These are phyloP conservation scores for Lotus japonicus DNA, from an alignment of 306 rosid genomes.

Conservation along the genomic window DNA sequence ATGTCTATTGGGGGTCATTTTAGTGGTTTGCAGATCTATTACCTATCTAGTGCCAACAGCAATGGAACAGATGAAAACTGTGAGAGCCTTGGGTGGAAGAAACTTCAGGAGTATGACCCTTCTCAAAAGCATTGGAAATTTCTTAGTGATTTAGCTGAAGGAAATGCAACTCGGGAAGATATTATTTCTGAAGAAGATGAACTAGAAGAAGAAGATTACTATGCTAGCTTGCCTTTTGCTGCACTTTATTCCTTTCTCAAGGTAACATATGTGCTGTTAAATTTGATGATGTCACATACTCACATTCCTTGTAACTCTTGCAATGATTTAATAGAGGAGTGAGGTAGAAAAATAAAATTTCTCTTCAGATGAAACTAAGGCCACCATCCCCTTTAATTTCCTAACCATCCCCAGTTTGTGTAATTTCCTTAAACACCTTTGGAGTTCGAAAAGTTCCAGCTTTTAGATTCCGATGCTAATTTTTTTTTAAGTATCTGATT, in stretches of 20 bases:
- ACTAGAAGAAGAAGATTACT: slow-evolving; percentile 72
- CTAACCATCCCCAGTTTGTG: too few relatives aligned
- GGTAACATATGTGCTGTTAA: slow-evolving; percentile 37
- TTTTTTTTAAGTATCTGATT: too few relatives aligned
- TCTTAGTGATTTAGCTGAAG: slow-evolving; percentile 61
- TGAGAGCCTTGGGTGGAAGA: slow-evolving; percentile 76
- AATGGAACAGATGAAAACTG: slow-evolving; percentile 75
- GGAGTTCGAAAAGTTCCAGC: too few relatives aligned
- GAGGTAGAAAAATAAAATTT: too few relatives aligned
- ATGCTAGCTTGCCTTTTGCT: slow-evolving; percentile 87
- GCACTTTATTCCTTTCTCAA: slow-evolving; percentile 79
- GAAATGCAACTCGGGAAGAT: slow-evolving; percentile 42
- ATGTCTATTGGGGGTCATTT: slow-evolving; percentile 21
- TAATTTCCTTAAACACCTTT: too few relatives aligned
- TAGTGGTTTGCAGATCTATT: slow-evolving; percentile 83
- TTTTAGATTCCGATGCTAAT: too few relatives aligned
- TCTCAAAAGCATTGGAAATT: slow-evolving; percentile 67
- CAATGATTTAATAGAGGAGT: background rate
- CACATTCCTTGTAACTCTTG: background rate
- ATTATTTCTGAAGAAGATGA: slow-evolving; percentile 54
- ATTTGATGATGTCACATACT: background rate
- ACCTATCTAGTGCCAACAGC: slow-evolving; percentile 61
- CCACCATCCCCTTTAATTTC: too few relatives aligned
- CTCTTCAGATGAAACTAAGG: too few relatives aligned
- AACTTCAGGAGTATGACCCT: slow-evolving; percentile 68